Base-by-base conservation (phyloP, 2,329 filamentous ascomycete species). In the Colletotrichum agaves region DNA sequence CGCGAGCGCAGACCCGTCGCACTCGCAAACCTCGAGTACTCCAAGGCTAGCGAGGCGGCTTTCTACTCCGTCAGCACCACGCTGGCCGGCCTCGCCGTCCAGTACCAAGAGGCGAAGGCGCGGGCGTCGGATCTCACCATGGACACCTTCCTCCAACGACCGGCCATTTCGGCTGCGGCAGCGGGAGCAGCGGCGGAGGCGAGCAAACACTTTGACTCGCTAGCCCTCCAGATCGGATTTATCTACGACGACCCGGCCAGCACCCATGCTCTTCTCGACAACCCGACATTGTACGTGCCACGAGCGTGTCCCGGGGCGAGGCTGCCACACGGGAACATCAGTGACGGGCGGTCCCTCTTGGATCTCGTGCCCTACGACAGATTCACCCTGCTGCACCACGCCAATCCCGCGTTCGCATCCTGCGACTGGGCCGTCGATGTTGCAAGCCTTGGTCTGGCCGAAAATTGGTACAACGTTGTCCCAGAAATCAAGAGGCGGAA, bases 141-240 rank as follows among this genome's bases (percentile, higher is more conserved):
- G 59, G 19, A 66, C 12, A 12, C 15, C 17, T 58, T 63, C 10
- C 52, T 67, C 27, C 59, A 58, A 52, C 44, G 27, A 8, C 63
- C 44, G 44, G 23, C 7, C 7, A 19, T 57, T 39, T 67, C 52
- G 2, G 52, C 41, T 5, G 31, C 31, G 37, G 50, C 44, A n/a
- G 59, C 19, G 12, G 59, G 10, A 21, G 63, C 63, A 3, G 63
- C 63, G 8, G 37, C 37, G 11, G 63, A 63, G 15, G 59, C 63
- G 37, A 63, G 63, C 50, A 57, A 37, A 15, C 59, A 67, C 37
- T 67, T 67, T 46, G 52, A 67, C 44, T 67, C 60, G 12, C 44
- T 67, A 17, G 63, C 59, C 15, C 63, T 67, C 37, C 63, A 67
- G 44, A 35, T 67, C n/a, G 63, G 63, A 8, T 63, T 63, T 27